These are phyloP conservation scores for Pseudogymnoascus sp. DNA, from an alignment of 2,329 filamentous ascomycete species.

Conservation along the genomic window DNA sequence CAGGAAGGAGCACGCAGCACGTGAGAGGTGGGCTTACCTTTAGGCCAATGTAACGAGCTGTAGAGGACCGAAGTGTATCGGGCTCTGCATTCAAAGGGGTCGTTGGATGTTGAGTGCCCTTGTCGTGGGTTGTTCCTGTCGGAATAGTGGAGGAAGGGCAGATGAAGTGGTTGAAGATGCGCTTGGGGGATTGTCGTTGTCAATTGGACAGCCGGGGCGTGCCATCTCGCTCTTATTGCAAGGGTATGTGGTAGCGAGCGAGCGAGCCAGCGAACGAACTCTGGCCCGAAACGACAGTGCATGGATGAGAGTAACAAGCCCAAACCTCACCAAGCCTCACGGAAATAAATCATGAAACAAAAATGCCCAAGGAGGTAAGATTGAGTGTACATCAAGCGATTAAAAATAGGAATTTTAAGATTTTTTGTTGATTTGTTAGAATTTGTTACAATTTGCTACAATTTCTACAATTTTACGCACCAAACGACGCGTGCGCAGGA, in stretches of 20 bases:
- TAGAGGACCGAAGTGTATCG: not conserved
- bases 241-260: slow-evolving; percentile 5
- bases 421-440: not conserved
- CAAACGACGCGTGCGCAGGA: not conserved
- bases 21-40: not conserved
- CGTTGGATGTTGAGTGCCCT: slow-evolving; percentile 4
- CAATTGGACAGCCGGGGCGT: slow-evolving; percentile 6
- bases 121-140: not conserved
- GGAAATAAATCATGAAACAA: slow-evolving; percentile 7
- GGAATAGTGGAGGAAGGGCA: slow-evolving; percentile 8
- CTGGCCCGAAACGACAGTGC: slow-evolving; percentile 7
- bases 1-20: not conserved
- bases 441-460: not conserved
- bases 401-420: not conserved
- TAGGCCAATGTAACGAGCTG: slow-evolving; percentile 1
- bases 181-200: slow-evolving; percentile 8
- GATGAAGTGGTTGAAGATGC: slow-evolving; percentile 9
- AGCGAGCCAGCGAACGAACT: slow-evolving; percentile 7
- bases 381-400: not conserved
- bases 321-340: not conserved
- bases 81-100: slow-evolving; percentile 3
- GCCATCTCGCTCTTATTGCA: slow-evolving; percentile 7
- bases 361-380: not conserved
- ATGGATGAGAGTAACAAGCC: slow-evolving; percentile 1
- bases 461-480: not conserved